Evolutionary conservation across 306 rosid species (phyloP).

Genomic region (Cicer judaicum): DNA sequence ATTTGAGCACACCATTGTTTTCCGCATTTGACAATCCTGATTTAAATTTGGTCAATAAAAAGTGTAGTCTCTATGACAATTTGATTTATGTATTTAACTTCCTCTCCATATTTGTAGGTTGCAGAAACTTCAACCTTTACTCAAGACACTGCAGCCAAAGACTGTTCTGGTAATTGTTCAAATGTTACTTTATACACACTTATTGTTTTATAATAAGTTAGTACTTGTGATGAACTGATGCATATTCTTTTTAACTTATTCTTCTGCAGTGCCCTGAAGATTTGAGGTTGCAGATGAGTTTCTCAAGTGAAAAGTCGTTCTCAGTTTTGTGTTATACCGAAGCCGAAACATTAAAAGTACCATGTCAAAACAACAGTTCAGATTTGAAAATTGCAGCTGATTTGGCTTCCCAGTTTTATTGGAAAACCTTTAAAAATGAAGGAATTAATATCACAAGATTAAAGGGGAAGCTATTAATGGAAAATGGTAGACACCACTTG

Average conservation of each 20-base stretch:
- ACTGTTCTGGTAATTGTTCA: constrained; percentile 60
- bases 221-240: constrained; percentile 4
- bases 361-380: constrained; percentile 54
- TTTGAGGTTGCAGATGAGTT: constrained; percentile 47
- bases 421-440: constrained; percentile 62
- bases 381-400: constrained; percentile 63
- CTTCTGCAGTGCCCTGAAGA: constrained; percentile 66
- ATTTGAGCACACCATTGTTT: too few species aligned
- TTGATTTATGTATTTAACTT: constrained; percentile 29
- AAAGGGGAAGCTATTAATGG: constrained; percentile 64
- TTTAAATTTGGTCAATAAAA: neutral
- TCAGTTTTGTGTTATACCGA: constrained; percentile 58
- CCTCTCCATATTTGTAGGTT: constrained; percentile 52
- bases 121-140: constrained; percentile 61
- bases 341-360: constrained; percentile 54
- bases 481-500: constrained; percentile 59
- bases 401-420: constrained; percentile 66
- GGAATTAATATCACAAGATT: constrained; percentile 59
- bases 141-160: constrained; percentile 69
- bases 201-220: constrained; percentile 17
- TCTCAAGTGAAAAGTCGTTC: constrained; percentile 52
- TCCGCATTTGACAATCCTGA: too few species aligned
- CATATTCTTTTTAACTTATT: constrained; percentile 1
- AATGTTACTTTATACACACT: neutral
- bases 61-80: neutral